Percentiles rank a stretch among this genome's conserved stretches.
These are phyloP conservation scores for Macrocybe gigantea DNA, from an alignment of 768 basidiomycete genomes.

Conservation along the genomic window DNA sequence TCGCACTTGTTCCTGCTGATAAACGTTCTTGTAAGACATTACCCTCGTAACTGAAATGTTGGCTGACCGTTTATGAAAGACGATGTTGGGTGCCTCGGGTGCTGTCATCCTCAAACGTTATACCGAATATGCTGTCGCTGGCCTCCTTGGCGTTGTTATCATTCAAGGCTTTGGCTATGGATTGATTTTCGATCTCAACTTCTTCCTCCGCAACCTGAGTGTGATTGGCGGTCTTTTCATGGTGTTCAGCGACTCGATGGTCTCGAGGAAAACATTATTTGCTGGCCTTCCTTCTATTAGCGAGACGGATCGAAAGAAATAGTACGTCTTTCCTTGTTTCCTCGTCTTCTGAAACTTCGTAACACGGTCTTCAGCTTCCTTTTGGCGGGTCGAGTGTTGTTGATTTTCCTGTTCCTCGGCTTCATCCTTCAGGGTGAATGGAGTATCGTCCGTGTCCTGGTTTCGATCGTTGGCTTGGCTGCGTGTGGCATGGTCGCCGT, in stretches of 20 bases:
- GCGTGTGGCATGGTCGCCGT: slow-evolving; percentile 96
- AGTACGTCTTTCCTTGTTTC: slow-evolving; percentile 44
- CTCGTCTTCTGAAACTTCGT: background rate
- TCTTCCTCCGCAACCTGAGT: slow-evolving; percentile 98
- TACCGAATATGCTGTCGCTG: slow-evolving; percentile 86
- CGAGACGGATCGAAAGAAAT: slow-evolving; percentile 97
- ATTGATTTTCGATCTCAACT: slow-evolving; percentile 98
- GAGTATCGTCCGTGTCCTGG: slow-evolving; percentile 79
- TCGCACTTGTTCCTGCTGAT: slow-evolving; percentile 89
- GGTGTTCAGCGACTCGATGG: slow-evolving; percentile 97
- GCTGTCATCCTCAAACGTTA: slow-evolving; percentile 83
- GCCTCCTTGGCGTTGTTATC: slow-evolving; percentile 86
- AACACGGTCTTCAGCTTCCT: slow-evolving; percentile 63
- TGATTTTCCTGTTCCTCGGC: slow-evolving; percentile 98
- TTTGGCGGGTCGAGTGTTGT: slow-evolving; percentile 90
- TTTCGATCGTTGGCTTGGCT: slow-evolving; percentile 84
- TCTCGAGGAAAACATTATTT: slow-evolving; percentile 80
- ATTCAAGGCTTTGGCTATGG: slow-evolving; percentile 98
- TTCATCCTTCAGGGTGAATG: slow-evolving; percentile 94
- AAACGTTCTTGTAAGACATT: slow-evolving; percentile 76
- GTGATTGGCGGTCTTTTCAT: slow-evolving; percentile 98
- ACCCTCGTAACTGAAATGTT: background rate
- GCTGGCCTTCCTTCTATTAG: slow-evolving; percentile 86
- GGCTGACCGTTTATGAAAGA: slow-evolving; percentile 38
- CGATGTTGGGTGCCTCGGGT: slow-evolving; percentile 81